Evolutionary conservation across 1,284 basidiomycete genomes (phyloP).

Genomic region (Melampsora larici-populina): DNA sequence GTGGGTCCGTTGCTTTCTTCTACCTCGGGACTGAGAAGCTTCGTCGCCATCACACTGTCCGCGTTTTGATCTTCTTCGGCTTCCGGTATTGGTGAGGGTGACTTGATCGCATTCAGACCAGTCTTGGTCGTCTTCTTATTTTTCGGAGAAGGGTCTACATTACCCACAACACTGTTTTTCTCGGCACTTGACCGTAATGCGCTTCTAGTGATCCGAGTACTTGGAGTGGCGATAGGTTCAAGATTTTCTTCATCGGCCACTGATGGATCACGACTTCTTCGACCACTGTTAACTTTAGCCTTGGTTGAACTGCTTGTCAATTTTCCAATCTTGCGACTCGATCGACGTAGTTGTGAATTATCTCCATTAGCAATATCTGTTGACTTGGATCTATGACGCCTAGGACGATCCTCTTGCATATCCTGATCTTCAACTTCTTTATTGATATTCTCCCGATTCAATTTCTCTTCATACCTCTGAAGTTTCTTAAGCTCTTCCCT

Average conservation of each 20-base stretch:
- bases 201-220: slow-evolving; percentile 2
- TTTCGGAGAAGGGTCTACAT: slow-evolving; percentile 3
- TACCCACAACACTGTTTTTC: not conserved
- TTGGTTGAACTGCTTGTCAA: slow-evolving; percentile 22
- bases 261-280: slow-evolving; percentile 25
- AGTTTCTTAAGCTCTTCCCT: slow-evolving; percentile 33
- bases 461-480: slow-evolving; percentile 18
- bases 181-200: not conserved
- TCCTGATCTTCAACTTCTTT: not conserved
- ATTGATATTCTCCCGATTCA: not conserved
- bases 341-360: slow-evolving; percentile 5
- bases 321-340: slow-evolving; percentile 24
- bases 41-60: not conserved
- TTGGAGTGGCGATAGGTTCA: not conserved
- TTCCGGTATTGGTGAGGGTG: slow-evolving; percentile 24
- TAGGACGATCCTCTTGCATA: not conserved
- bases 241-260: slow-evolving; percentile 15
- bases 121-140: slow-evolving; percentile 4
- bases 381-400: slow-evolving; percentile 1
- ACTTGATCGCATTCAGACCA: slow-evolving; percentile 8
- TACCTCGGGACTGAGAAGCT: slow-evolving; percentile 20
- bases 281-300: slow-evolving; percentile 29
- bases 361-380: slow-evolving; percentile 13
- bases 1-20: not conserved
- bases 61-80: slow-evolving; percentile 16